A percentile compares a stretch with the other conserved stretches of the same genome.
These are phyloP conservation scores for Debaryomycetaceae sp. DNA, from an alignment of 1,139 yeast species.

Conservation along the genomic window DNA sequence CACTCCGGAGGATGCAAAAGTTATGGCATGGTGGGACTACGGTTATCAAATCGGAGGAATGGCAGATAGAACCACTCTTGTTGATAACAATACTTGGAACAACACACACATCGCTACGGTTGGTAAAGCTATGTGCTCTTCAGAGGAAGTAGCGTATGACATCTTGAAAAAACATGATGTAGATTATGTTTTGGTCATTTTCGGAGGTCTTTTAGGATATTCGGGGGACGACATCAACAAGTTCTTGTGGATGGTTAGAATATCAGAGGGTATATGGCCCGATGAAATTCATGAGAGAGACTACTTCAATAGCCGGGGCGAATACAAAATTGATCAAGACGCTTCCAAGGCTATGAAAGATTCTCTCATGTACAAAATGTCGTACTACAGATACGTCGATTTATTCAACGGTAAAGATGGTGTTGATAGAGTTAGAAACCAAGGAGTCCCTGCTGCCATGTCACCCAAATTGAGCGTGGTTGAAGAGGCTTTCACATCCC, in stretches of 20 bases:
- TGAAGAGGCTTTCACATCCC: slow-evolving; percentile 94
- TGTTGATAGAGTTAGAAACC: slow-evolving; percentile 85
- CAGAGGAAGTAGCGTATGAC: slow-evolving; percentile 85
- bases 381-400: slow-evolving; percentile 82
- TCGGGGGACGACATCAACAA: slow-evolving; percentile 97
- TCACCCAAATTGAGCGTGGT: slow-evolving; percentile 67
- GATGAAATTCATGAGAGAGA: slow-evolving; percentile 87
- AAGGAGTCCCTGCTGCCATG: slow-evolving; percentile 56
- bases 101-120: slow-evolving; percentile 99
- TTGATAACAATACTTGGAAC: slow-evolving; percentile 99
- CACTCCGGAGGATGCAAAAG: slow-evolving; percentile 91
- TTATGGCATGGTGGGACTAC: slow-evolving; percentile 99
- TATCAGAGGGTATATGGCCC: slow-evolving; percentile 99
- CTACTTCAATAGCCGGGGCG: slow-evolving; percentile 82
- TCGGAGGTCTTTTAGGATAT: slow-evolving; percentile 92
- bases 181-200: slow-evolving; percentile 87
- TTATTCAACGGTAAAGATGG: slow-evolving; percentile 67
- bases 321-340: slow-evolving; percentile 76
- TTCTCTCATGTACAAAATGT: slow-evolving; percentile 93
- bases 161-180: slow-evolving; percentile 90
- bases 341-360: slow-evolving; percentile 86
- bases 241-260: slow-evolving; percentile 98
- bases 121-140: slow-evolving; percentile 94
- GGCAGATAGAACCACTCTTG: slow-evolving; percentile 98
- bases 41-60: slow-evolving; percentile 99